phyloP scores from a whole-genome alignment of 306 rosid species.

The Rosa multiflora region DNA sequence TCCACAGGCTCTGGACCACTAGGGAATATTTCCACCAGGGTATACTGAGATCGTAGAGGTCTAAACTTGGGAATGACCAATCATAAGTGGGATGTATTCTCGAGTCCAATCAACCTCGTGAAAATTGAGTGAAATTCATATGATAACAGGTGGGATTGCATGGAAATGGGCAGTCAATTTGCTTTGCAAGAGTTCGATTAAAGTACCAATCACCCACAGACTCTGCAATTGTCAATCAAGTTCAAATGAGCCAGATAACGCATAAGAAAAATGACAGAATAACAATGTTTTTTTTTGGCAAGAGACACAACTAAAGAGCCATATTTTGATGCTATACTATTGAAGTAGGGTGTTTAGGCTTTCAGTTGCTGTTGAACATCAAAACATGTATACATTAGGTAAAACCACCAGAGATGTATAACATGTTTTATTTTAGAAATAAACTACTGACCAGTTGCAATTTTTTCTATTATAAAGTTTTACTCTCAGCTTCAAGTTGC shows the following conservation, averaged over 20 bases:
- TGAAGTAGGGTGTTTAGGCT: background rate
- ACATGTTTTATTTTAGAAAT: background rate
- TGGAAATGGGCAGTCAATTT: slow-evolving; percentile 78
- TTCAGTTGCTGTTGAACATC: background rate
- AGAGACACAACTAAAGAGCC: background rate
- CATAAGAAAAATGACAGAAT: background rate
- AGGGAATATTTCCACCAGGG: background rate
- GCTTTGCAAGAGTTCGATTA: slow-evolving; percentile 45
- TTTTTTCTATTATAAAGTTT: background rate
- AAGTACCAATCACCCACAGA: slow-evolving; percentile 91
- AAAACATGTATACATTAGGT: background rate
- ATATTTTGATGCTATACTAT: background rate
- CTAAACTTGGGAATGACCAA: no score
- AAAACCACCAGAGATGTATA: background rate
- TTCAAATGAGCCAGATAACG: background rate
- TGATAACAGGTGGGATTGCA: slow-evolving; percentile 88
- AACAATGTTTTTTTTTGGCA: background rate
- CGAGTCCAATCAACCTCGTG: slow-evolving; percentile 24
- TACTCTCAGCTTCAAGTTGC: background rate
- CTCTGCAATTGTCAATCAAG: slow-evolving; percentile 79
- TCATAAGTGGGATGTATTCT: background rate
- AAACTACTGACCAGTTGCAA: background rate
- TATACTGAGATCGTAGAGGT: no score
- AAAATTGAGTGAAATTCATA: slow-evolving; percentile 55
- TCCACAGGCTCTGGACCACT: background rate